These are phyloP conservation scores for Achaetomiella virescens DNA, from an alignment of 495 filamentous ascomycete genomes.

Conservation along the genomic window DNA sequence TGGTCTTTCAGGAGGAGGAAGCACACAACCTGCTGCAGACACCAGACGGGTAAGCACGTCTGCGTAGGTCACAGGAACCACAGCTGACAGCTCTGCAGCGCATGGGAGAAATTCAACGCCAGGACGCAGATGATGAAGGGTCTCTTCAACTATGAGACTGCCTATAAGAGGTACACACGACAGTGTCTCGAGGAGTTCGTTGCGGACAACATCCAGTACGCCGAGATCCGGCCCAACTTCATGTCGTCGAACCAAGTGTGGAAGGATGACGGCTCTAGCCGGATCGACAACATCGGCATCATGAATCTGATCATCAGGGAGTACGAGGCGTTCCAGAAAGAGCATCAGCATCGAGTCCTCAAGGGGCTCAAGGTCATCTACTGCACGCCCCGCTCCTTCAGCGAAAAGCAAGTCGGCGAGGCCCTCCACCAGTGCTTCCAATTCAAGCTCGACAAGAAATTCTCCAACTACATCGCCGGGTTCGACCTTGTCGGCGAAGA, in stretches of 20 bases:
- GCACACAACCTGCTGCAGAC: conserved; percentile 36
- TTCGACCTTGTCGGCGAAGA: conserved; percentile 91
- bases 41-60: conserved; percentile 28
- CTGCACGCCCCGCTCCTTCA: conserved; percentile 50
- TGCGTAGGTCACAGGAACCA: background rate
- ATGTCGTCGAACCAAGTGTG: conserved; percentile 49
- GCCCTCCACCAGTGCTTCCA: conserved; percentile 72
- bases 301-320: conserved; percentile 47
- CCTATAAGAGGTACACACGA: conserved; percentile 43
- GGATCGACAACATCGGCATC: conserved; percentile 42
- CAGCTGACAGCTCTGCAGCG: conserved; percentile 25
- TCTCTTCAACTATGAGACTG: conserved; percentile 50
- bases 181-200: conserved; percentile 45
- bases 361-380: conserved; percentile 49
- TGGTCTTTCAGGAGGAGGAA: conserved; percentile 45
- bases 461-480: conserved; percentile 65
- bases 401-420: conserved; percentile 52
- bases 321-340: conserved; percentile 39
- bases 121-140: conserved; percentile 57
- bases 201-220: conserved; percentile 51
- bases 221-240: conserved; percentile 53
- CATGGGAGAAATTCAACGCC: conserved; percentile 50
- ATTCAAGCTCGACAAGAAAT: conserved; percentile 67
- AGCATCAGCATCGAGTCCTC: conserved; percentile 23
- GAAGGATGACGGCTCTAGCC: conserved; percentile 35